A percentile compares a stretch with the other conserved stretches of the same genome.
These are phyloP conservation scores for Talaromyces piceae DNA, from an alignment of 2,329 filamentous ascomycete species.

Conservation along the genomic window DNA sequence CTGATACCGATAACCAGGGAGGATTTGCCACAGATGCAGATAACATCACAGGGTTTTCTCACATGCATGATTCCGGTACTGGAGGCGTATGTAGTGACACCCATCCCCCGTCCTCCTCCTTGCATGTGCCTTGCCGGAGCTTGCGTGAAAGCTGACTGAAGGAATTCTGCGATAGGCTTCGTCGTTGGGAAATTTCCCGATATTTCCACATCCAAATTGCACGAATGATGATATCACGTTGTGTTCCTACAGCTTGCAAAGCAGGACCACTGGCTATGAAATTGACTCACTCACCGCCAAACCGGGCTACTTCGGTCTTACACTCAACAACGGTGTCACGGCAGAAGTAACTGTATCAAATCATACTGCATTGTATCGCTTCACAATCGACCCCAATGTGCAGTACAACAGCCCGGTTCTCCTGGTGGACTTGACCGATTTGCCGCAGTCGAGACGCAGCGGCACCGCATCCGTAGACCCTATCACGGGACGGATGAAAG, in stretches of 20 bases:
- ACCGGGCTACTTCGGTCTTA: conserved; percentile 60
- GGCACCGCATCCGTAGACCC: conserved; percentile 50
- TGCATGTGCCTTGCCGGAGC: neutral
- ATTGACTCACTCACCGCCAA: conserved; percentile 48
- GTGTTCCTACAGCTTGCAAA: conserved; percentile 52
- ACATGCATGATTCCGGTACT: conserved; percentile 48
- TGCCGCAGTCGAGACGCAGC: conserved; percentile 55
- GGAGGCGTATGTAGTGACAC: conserved; percentile 31
- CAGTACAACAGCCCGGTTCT: conserved; percentile 42
- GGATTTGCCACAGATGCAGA: conserved; percentile 48
- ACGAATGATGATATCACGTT: conserved; percentile 53
- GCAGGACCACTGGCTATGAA: conserved; percentile 43
- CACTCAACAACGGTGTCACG: conserved; percentile 49
- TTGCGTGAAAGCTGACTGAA: conserved; percentile 3
- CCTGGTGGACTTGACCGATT: conserved; percentile 58
- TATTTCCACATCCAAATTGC: conserved; percentile 61
- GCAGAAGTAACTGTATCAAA: conserved; percentile 62
- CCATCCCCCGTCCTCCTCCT: neutral
- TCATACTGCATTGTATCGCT: conserved; percentile 59
- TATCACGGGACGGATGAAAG: conserved; percentile 53
- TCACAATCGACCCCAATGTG: conserved; percentile 50
- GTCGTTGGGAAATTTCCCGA: conserved; percentile 64
- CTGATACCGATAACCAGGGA: conserved; percentile 47
- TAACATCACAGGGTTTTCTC: conserved; percentile 45
- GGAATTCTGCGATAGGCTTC: conserved; percentile 35